Conservation (phyloP, 306 rosid species). For the Fagus crenata region DNA sequence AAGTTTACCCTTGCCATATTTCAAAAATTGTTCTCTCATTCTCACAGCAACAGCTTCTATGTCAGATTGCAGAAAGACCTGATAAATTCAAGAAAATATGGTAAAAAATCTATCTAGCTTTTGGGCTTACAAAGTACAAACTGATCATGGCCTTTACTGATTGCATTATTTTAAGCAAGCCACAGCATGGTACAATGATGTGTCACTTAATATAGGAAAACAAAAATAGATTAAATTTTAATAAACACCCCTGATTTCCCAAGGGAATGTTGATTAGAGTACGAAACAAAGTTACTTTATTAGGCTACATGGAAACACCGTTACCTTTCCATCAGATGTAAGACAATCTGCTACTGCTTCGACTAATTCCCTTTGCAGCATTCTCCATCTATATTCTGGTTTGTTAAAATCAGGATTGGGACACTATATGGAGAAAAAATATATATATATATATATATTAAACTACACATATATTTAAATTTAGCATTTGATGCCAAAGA, state of each 20-base stretch:
- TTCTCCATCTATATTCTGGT: conserved; percentile 89
- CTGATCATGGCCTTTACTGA: conserved; percentile 6
- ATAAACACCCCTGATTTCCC: conserved; percentile 1
- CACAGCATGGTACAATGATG: not conserved
- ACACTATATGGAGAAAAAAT: conserved; percentile 50
- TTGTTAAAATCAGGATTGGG: conserved; percentile 91
- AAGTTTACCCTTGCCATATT: conserved; percentile 69
- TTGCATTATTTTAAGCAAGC: conserved; percentile 6
- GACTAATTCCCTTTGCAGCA: conserved; percentile 73
- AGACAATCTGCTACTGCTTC: conserved; percentile 79
- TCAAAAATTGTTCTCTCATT: conserved; percentile 71
- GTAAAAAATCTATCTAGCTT: conserved; percentile 12
- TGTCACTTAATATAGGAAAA: not conserved
- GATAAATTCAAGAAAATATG: conserved; percentile 13
- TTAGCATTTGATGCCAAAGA: conserved; percentile 3
- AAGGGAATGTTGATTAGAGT: not conserved
- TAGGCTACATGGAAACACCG: conserved; percentile 13
- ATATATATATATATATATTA: not conserved
- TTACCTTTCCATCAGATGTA: conserved; percentile 68
- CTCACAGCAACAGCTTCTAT: conserved; percentile 63
- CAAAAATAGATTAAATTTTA: not conserved
- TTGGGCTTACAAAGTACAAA: conserved; percentile 5
- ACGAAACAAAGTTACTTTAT: not conserved
- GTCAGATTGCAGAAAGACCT: conserved; percentile 94
- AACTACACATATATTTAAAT: conserved; percentile 4